A percentile compares a stretch with the other conserved stretches of the same genome.
Conservation (phyloP, 257 asterid genomes). For the Paulownia fortunei region DNA sequence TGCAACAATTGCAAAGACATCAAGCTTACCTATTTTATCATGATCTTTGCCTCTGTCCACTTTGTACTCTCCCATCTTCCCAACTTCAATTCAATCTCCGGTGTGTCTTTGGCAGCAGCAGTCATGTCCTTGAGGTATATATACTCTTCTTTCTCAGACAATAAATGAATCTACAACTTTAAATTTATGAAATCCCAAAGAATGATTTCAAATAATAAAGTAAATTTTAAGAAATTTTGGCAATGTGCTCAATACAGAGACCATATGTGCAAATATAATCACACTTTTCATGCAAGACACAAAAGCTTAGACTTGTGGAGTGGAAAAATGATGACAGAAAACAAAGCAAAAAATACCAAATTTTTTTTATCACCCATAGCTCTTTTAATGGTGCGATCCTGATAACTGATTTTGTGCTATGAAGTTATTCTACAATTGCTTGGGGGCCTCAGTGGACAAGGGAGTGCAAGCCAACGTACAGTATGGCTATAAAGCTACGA, state of each 20-base stretch:
- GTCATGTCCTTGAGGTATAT: slow-evolving; percentile 73
- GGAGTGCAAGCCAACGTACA: slow-evolving; percentile 62
- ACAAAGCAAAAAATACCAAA: no score
- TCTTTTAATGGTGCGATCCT: neutral
- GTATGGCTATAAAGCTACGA: slow-evolving; percentile 57
- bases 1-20: slow-evolving; percentile 42
- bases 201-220: no score
- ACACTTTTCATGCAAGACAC: no score
- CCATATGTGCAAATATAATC: no score
- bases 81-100: slow-evolving; percentile 71
- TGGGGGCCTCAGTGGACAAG: slow-evolving; percentile 65
- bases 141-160: neutral
- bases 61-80: slow-evolving; percentile 82
- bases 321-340: no score
- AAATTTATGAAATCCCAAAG: no score
- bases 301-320: no score
- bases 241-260: no score
- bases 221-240: no score
- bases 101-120: slow-evolving; percentile 76
- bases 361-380: no score
- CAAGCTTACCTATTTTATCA: slow-evolving; percentile 60
- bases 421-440: slow-evolving; percentile 78
- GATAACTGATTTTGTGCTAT: neutral
- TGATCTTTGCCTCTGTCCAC: slow-evolving; percentile 76
- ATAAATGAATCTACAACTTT: no score